Conservation (phyloP, 1,284 basidiomycete species). For the Sanguinoderma infundibulare region DNA sequence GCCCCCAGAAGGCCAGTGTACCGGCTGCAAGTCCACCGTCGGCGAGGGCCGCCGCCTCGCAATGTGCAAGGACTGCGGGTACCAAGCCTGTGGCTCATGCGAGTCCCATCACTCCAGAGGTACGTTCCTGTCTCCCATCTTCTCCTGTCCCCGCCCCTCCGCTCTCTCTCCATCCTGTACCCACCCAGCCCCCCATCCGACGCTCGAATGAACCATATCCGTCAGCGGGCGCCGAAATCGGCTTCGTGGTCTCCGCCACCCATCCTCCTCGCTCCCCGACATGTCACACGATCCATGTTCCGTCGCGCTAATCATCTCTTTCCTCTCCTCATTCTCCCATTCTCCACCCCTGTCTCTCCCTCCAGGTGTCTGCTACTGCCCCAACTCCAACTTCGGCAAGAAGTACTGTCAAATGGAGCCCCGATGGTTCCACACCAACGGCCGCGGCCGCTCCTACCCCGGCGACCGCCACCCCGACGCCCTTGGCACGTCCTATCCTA, state of each 20-base stretch:
- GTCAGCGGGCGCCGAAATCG: not conserved
- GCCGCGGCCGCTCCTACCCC: conserved; percentile 34
- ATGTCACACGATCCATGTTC: not conserved
- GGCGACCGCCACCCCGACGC: conserved; percentile 40
- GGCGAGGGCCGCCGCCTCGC: conserved; percentile 28
- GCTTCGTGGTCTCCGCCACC: conserved; percentile 14
- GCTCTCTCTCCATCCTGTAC: not conserved
- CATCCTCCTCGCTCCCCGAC: not conserved
- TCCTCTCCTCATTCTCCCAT: not conserved
- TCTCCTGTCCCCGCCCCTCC: conserved; percentile 2
- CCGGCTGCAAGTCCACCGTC: conserved; percentile 39
- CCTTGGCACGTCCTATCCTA: conserved; percentile 23
- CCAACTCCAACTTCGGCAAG: conserved; percentile 40
- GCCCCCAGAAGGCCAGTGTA: conserved; percentile 40
- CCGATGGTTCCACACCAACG: conserved; percentile 38
- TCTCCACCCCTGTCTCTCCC: not conserved
- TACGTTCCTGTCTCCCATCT: conserved; percentile 18
- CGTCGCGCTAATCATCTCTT: not conserved
- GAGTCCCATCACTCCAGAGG: conserved; percentile 35
- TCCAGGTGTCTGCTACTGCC: conserved; percentile 45
- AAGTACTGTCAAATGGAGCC: conserved; percentile 39
- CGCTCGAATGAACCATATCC: not conserved
- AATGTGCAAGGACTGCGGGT: conserved; percentile 41
- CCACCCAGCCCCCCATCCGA: not conserved
- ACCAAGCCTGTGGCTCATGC: conserved; percentile 42